Percentiles rank a stretch among this genome's conserved stretches.
Evolutionary conservation across 2,329 filamentous ascomycete genomes (phyloP).

Genomic region (Cryphonectria radicalis): DNA sequence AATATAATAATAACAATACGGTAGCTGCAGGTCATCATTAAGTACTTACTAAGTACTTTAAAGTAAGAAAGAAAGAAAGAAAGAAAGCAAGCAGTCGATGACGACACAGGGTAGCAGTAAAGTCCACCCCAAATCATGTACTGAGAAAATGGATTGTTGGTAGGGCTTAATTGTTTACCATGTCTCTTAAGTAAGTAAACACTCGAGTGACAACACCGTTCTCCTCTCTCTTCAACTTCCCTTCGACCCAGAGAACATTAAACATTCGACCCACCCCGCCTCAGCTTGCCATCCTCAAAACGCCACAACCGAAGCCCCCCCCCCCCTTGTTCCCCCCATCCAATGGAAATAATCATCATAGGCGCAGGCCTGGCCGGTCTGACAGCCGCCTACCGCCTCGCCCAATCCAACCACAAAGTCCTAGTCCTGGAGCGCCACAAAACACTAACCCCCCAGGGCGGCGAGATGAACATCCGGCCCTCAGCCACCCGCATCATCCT

Average conservation of each 20-base stretch:
- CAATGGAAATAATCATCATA: constrained; percentile 33
- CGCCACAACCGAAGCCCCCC: background rate
- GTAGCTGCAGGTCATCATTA: too few relatives aligned
- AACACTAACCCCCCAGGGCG: constrained; percentile 28
- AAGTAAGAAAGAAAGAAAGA: too few relatives aligned
- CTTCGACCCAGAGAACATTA: too few relatives aligned
- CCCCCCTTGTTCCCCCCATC: background rate
- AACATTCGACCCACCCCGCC: constrained; percentile 30
- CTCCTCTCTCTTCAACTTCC: background rate
- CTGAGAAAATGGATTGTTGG: too few relatives aligned
- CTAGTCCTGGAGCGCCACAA: constrained; percentile 32
- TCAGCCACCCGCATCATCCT: constrained; percentile 31
- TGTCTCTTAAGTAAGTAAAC: too few relatives aligned
- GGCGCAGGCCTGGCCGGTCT: constrained; percentile 33
- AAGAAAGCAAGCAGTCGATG: too few relatives aligned
- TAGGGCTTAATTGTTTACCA: too few relatives aligned
- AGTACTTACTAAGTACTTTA: too few relatives aligned
- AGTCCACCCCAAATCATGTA: too few relatives aligned
- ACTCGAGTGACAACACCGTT: too few relatives aligned
- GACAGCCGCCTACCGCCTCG: constrained; percentile 31
- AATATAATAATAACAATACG: too few relatives aligned
- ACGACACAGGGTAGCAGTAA: too few relatives aligned
- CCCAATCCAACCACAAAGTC: constrained; percentile 29
- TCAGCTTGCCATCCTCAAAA: background rate
- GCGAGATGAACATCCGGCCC: constrained; percentile 32